phyloP scores from a whole-genome alignment of 164 flowering plant species.

The Tetrastigma voinierianum region DNA sequence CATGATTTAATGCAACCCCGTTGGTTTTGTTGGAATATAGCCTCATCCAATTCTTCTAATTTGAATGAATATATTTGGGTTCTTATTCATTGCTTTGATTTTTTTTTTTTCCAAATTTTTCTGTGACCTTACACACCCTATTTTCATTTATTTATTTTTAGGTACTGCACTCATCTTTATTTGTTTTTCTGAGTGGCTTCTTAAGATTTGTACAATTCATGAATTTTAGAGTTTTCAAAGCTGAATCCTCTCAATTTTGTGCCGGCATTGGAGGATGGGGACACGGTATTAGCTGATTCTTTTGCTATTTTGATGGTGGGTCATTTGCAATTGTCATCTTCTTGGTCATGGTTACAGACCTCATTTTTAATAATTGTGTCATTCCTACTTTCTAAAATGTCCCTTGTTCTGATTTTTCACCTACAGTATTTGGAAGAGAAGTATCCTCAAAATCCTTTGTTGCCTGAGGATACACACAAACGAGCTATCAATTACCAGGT shows the following conservation, averaged over 20 bases:
- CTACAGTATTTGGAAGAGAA: constrained; percentile 36
- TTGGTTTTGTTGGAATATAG: too few relatives aligned
- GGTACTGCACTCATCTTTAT: neutral
- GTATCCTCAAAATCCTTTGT: too few relatives aligned
- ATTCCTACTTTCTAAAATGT: neutral
- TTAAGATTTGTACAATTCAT: neutral
- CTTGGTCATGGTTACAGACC: neutral
- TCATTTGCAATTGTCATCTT: neutral
- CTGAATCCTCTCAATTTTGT: constrained; percentile 75
- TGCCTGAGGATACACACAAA: too few relatives aligned
- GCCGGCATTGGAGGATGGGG: constrained; percentile 78
- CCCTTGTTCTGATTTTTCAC: neutral
- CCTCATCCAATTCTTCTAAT: too few relatives aligned
- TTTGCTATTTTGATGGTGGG: constrained; percentile 79
- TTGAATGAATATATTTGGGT: too few relatives aligned
- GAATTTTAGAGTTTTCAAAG: constrained; percentile 52
- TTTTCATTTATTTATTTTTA: neutral
- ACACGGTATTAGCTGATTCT: constrained; percentile 66
- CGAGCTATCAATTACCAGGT: too few relatives aligned
- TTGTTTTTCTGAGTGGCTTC: neutral
- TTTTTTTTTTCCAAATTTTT: neutral
- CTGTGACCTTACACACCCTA: too few relatives aligned
- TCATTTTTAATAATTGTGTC: neutral
- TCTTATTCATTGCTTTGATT: neutral
- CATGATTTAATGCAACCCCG: too few relatives aligned